phyloP scores from a whole-genome alignment of 2,329 filamentous ascomycete genomes.

The Neofusicoccum sp. region DNA sequence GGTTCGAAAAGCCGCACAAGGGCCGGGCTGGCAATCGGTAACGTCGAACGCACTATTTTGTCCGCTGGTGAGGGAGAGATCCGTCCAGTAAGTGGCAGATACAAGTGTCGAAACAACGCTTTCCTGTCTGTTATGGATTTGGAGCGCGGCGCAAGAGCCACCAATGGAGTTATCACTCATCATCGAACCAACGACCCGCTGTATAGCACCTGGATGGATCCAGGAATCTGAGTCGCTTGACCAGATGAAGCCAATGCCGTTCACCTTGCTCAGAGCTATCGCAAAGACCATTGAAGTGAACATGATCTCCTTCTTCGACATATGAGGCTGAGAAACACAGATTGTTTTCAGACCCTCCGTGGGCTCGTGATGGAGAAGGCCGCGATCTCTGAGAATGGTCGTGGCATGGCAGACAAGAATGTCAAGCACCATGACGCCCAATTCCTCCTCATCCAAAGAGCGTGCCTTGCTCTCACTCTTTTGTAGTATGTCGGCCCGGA shows the following conservation, averaged over 20 bases:
- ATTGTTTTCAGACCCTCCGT: slow-evolving; percentile 26
- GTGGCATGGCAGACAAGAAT: slow-evolving; percentile 26
- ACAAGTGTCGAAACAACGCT: slow-evolving; percentile 35
- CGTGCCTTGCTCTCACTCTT: neutral
- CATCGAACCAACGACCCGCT: slow-evolving; percentile 34
- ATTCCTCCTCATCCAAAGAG: slow-evolving; percentile 19
- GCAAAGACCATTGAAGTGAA: slow-evolving; percentile 42
- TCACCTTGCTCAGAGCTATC: slow-evolving; percentile 36
- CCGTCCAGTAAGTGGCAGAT: slow-evolving; percentile 39
- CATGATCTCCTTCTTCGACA: slow-evolving; percentile 46
- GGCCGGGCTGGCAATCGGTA: slow-evolving; percentile 43
- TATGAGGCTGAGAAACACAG: slow-evolving; percentile 41
- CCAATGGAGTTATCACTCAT: slow-evolving; percentile 36
- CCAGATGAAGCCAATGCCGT: slow-evolving; percentile 41
- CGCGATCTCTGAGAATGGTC: neutral
- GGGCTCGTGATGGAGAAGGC: neutral
- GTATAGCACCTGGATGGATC: slow-evolving; percentile 32
- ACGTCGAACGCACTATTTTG: slow-evolving; percentile 34
- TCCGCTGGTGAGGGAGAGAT: slow-evolving; percentile 39
- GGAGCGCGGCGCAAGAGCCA: slow-evolving; percentile 38
- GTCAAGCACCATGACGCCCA: slow-evolving; percentile 27
- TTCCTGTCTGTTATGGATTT: slow-evolving; percentile 39
- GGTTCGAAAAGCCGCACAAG: slow-evolving; percentile 40
- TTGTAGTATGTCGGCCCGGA: neutral
- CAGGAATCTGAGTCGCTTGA: slow-evolving; percentile 42